Percentiles rank a stretch among this genome's conserved stretches.
These are phyloP conservation scores for Boletus patriciae DNA, from an alignment of 768 basidiomycete genomes.

Conservation along the genomic window DNA sequence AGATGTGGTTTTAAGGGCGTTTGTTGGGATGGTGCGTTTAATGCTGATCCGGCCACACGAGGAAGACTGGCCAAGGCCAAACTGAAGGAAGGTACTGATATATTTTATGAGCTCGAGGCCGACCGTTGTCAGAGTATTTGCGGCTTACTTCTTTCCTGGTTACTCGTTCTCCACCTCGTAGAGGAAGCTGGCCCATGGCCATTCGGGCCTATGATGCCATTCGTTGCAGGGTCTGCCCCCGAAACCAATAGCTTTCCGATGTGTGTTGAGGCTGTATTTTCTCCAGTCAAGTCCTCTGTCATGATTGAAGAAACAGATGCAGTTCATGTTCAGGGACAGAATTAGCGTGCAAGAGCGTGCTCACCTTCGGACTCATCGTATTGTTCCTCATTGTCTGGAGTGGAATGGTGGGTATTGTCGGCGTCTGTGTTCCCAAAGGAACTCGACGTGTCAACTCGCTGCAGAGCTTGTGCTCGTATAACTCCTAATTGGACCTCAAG, in stretches of 20 bases:
- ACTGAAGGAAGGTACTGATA: constrained; percentile 15
- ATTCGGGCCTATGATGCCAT: neutral
- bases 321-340: neutral
- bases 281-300: constrained; percentile 8
- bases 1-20: neutral
- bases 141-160: constrained; percentile 15
- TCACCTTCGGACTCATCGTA: constrained; percentile 10
- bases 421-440: constrained; percentile 7
- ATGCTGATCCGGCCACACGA: neutral
- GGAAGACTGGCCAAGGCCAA: constrained; percentile 10
- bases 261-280: neutral
- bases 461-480: constrained; percentile 40
- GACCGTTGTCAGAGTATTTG: neutral
- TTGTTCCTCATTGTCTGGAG: constrained; percentile 1
- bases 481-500: constrained; percentile 66
- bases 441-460: constrained; percentile 22
- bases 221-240: neutral
- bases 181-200: neutral
- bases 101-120: neutral
- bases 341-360: neutral
- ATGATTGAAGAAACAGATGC: neutral
- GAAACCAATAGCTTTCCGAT: neutral
- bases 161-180: neutral
- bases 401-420: neutral
- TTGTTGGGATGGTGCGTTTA: neutral